phyloP scores from a whole-genome alignment of 345 rosid species.

The Eucalyptus erythrocorys region DNA sequence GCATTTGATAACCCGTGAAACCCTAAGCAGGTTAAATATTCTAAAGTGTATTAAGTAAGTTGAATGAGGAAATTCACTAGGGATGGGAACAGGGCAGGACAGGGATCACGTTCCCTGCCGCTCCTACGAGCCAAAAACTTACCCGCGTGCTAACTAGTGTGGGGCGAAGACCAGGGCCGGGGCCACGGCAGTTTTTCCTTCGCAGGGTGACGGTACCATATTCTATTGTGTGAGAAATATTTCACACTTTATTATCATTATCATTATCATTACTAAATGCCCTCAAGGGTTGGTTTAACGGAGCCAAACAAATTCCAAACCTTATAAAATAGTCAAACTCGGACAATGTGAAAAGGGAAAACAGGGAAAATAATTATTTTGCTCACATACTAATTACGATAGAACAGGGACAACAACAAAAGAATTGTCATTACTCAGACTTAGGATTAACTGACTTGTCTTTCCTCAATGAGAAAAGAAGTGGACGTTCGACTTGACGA shows the following conservation, averaged over 20 bases:
- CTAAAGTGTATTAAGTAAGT: background rate
- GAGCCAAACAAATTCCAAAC: background rate
- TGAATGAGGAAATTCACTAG: background rate
- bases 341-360: background rate
- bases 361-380: background rate
- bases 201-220: background rate
- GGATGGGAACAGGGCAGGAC: background rate
- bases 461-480: background rate
- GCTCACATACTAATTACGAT: background rate
- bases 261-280: background rate
- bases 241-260: background rate
- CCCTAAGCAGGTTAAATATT: background rate
- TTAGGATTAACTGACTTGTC: background rate
- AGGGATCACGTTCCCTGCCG: background rate
- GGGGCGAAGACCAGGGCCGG: background rate
- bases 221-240: background rate
- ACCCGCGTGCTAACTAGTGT: background rate
- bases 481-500: background rate
- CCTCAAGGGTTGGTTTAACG: background rate
- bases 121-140: background rate
- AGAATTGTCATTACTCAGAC: background rate
- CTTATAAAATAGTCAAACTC: background rate
- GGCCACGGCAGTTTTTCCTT: background rate
- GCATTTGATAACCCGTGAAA: background rate
- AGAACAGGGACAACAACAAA: background rate